phyloP scores from a whole-genome alignment of 352 stramenopile species.

The Saprolegnia diclina region DNA sequence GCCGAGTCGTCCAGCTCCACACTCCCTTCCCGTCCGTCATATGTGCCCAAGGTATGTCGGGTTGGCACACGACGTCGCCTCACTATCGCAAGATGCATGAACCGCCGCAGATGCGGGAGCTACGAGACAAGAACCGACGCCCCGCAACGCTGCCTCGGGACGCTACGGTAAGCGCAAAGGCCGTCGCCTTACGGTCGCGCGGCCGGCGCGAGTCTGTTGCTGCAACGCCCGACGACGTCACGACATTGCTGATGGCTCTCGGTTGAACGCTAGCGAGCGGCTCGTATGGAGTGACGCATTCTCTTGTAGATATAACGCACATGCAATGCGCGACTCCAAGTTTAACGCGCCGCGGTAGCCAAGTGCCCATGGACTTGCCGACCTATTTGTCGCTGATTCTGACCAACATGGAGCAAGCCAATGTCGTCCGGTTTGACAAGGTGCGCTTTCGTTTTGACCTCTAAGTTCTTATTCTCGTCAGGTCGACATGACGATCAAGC shows the following conservation, averaged over 20 bases:
- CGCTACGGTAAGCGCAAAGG: background rate
- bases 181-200: background rate
- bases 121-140: slow-evolving; percentile 10
- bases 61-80: background rate
- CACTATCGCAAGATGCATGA: slow-evolving; percentile 1
- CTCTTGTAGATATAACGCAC: background rate
- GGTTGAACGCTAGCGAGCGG: background rate
- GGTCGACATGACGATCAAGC: slow-evolving; percentile 6
- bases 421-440: background rate
- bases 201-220: background rate
- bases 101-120: background rate
- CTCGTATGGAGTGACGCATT: background rate
- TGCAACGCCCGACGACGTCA: slow-evolving; percentile 7
- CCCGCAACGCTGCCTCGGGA: background rate
- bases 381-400: background rate
- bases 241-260: background rate
- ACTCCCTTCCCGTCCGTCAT: background rate
- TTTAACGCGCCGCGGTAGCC: background rate
- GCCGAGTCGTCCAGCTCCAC: background rate
- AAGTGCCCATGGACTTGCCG: background rate
- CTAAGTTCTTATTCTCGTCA: background rate
- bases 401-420: background rate
- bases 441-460: too few relatives aligned
- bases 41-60: slow-evolving; percentile 10
- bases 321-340: background rate